phyloP scores from a whole-genome alignment of 345 rosid species.

The Camelina laxa region DNA sequence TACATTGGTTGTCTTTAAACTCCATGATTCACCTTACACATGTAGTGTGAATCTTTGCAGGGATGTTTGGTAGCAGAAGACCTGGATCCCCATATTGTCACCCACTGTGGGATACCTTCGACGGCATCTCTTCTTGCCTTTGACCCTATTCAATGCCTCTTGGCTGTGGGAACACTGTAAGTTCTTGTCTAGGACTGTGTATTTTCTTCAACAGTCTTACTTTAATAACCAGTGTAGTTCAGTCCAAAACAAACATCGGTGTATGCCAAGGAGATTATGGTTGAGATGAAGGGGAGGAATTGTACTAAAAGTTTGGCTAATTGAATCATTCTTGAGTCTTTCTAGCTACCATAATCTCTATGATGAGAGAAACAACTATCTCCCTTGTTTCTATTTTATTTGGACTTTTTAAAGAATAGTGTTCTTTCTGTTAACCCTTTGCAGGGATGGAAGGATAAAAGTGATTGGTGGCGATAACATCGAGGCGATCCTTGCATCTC shows the following conservation, averaged over 20 bases:
- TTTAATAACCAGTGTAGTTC: slow-evolving; percentile 10
- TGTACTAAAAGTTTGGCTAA: slow-evolving; percentile 5
- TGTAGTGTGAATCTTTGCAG: slow-evolving; percentile 29
- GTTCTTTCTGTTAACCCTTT: slow-evolving; percentile 16
- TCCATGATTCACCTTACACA: not conserved
- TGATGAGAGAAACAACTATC: slow-evolving; percentile 17
- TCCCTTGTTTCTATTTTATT: slow-evolving; percentile 7
- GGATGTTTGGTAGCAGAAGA: slow-evolving; percentile 50
- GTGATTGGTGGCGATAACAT: slow-evolving; percentile 79
- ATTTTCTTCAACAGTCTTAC: not conserved
- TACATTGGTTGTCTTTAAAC: not conserved
- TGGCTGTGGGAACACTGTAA: slow-evolving; percentile 87
- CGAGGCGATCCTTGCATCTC: slow-evolving; percentile 79
- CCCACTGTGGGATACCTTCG: slow-evolving; percentile 83
- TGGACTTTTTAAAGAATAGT: not conserved
- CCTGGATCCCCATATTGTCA: slow-evolving; percentile 56
- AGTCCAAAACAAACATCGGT: slow-evolving; percentile 14
- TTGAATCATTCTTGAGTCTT: slow-evolving; percentile 20
- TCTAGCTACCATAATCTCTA: not conserved
- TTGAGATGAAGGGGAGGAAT: not conserved
- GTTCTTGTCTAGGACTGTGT: slow-evolving; percentile 32
- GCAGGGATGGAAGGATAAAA: slow-evolving; percentile 90
- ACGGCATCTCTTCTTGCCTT: slow-evolving; percentile 82
- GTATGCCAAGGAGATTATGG: slow-evolving; percentile 1
- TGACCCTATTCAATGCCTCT: slow-evolving; percentile 73